Base-by-base conservation (phyloP, 345 rosid genomes). In the Brassica juncea region DNA sequence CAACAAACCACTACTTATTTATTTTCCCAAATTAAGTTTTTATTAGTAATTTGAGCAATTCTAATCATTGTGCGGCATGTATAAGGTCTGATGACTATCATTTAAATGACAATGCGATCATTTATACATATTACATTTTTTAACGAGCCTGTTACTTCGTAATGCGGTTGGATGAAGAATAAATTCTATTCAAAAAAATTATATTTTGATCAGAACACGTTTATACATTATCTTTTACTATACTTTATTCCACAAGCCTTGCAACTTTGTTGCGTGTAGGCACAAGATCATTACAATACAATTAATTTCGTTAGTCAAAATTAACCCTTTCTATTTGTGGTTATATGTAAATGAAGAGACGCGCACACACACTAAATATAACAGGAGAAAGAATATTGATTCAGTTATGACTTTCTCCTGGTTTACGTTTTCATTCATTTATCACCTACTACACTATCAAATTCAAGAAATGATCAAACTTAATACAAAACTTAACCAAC, bases 341-440 rank as follows among this genome's bases (percentile, higher is more conserved):
- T 5, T n/a, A 39, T 11, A 71, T 65, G 66, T 65, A 72, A 31
- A 58, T 72, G 62, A 32, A 59, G 39, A 73, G 58, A 42, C 27
- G 60, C 44, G 21, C 30, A 14, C 16, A 54, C 19, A 54, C 44
- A 73, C 67, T 39, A 72, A 30, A 72, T 57, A 31, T 14, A 58
- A 49, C 25, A 44, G 27, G 49, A 31, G 55, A 31, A 8, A 30
- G 37, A 31, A 72, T 44, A 42, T 44, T 66, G 42, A 59, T 59
- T 44, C 2, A 59, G 10, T 19, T 66, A 72, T 66, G 64, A 79
- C 82, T 73, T 57, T 58, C 31, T 72, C 77, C 37, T 30, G 10
- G 63, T 78, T 57, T 72, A 58, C 63, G 25, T 54, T 54, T 59
- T 67, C 55, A 58, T 59, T 67, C 55, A 58, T 60, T 42, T 42